These are phyloP conservation scores for Ramichloridium luteum DNA, from an alignment of 2,329 filamentous ascomycete species.

Conservation along the genomic window DNA sequence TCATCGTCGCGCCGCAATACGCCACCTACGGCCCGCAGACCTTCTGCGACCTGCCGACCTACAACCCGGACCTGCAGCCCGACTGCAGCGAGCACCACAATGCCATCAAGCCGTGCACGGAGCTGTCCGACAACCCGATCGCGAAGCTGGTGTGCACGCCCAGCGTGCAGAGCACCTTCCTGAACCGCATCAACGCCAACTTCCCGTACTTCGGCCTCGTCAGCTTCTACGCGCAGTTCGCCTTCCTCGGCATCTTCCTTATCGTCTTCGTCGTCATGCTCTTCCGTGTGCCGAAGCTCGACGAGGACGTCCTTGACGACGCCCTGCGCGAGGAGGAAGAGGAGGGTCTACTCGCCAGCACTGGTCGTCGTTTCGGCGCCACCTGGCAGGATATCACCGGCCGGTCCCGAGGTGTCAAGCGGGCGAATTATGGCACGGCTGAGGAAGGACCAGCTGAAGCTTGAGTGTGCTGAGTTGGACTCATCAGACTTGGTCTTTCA, in stretches of 20 bases:
- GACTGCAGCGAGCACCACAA: conserved; percentile 62
- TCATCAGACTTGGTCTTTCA: too few species aligned
- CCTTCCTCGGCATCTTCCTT: conserved; percentile 69
- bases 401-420: conserved; percentile 29
- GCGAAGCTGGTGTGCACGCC: conserved; percentile 78
- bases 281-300: conserved; percentile 66
- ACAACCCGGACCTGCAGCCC: conserved; percentile 51
- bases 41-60: conserved; percentile 66
- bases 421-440: conserved; percentile 20
- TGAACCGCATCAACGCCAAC: conserved; percentile 84
- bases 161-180: conserved; percentile 78
- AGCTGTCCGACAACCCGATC: conserved; percentile 56
- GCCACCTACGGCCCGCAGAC: conserved; percentile 88
- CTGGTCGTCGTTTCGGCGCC: conserved; percentile 67
- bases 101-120: conserved; percentile 70
- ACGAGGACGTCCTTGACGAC: conserved; percentile 68
- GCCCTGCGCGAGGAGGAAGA: conserved; percentile 89
- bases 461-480: too few species aligned
- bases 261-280: conserved; percentile 68
- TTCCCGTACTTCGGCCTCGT: conserved; percentile 90
- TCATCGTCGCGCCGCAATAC: conserved; percentile 93
- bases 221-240: conserved; percentile 95
- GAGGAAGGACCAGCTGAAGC: conserved; percentile 5
- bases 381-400: conserved; percentile 83
- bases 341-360: conserved; percentile 77